Percentiles rank a stretch among this genome's conserved stretches.
phyloP scores from a whole-genome alignment of 2,329 filamentous ascomycete genomes.

The Epichloe uncinata region DNA sequence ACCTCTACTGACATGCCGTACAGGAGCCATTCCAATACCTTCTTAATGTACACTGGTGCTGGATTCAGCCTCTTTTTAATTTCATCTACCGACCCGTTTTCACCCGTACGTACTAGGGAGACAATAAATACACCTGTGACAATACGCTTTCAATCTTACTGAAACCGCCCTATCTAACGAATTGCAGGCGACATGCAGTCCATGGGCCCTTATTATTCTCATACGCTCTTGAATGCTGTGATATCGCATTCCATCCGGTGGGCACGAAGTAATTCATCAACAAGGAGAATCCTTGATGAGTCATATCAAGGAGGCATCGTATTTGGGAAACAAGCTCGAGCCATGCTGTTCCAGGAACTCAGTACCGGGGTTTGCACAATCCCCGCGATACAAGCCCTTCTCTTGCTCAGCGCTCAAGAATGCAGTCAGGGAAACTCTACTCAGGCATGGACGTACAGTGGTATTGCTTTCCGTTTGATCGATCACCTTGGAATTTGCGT shows the following conservation, averaged over 20 bases:
- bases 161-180: slow-evolving; percentile 10
- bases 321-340: slow-evolving; percentile 39
- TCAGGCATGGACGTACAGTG: slow-evolving; percentile 41
- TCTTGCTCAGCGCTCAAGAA: slow-evolving; percentile 47
- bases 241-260: slow-evolving; percentile 44
- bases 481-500: slow-evolving; percentile 39
- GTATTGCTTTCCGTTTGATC: slow-evolving; percentile 36
- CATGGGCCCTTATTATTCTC: slow-evolving; percentile 35
- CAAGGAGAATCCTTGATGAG: slow-evolving; percentile 34
- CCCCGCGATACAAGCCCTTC: slow-evolving; percentile 45
- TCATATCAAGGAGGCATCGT: slow-evolving; percentile 39
- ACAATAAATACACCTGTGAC: not conserved
- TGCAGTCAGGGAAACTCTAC: slow-evolving; percentile 44
- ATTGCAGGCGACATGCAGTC: slow-evolving; percentile 37
- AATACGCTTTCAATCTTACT: too few relatives aligned
- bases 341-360: slow-evolving; percentile 39
- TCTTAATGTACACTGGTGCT: slow-evolving; percentile 49
- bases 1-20: not conserved
- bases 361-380: slow-evolving; percentile 38
- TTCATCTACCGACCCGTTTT: slow-evolving; percentile 50
- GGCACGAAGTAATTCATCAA: slow-evolving; percentile 38
- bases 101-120: slow-evolving; percentile 31
- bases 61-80: slow-evolving; percentile 50
- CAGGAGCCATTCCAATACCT: slow-evolving; percentile 47
- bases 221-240: slow-evolving; percentile 35